Percentiles rank a stretch among this genome's conserved stretches.
Conservation (phyloP, 495 filamentous ascomycete species). For the Hypoxylon fragiforme region DNA sequence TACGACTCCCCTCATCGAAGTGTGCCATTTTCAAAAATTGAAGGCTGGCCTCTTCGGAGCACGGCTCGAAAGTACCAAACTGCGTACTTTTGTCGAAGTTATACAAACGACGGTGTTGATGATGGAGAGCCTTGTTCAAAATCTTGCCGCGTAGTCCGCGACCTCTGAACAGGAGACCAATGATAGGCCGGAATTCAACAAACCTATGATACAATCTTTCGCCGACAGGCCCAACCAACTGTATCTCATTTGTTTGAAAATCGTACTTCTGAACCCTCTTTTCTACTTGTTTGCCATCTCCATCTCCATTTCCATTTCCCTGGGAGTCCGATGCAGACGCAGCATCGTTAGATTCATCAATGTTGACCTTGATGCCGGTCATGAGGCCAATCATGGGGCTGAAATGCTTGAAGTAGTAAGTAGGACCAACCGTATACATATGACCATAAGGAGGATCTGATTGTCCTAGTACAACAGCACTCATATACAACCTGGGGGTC, state of each 20-base stretch:
- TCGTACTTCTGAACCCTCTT: slow-evolving; percentile 71
- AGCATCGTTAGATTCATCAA: slow-evolving; percentile 40
- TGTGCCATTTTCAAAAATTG: slow-evolving; percentile 87
- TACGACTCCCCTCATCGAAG: slow-evolving; percentile 78
- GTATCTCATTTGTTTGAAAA: slow-evolving; percentile 93
- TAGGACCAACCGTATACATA: slow-evolving; percentile 75
- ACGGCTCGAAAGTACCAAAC: slow-evolving; percentile 58
- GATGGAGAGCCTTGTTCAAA: slow-evolving; percentile 80
- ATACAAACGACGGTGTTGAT: slow-evolving; percentile 87
- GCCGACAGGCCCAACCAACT: slow-evolving; percentile 82
- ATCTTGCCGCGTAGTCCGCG: slow-evolving; percentile 75
- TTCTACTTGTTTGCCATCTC: slow-evolving; percentile 38
- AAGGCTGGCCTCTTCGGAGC: slow-evolving; percentile 64
- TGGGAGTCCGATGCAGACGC: slow-evolving; percentile 23
- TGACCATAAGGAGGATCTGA: slow-evolving; percentile 75
- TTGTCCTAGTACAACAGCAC: slow-evolving; percentile 72
- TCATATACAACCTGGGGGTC: slow-evolving; percentile 61
- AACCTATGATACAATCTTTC: slow-evolving; percentile 80
- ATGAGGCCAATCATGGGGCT: slow-evolving; percentile 87
- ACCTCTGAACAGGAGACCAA: slow-evolving; percentile 83
- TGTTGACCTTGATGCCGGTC: slow-evolving; percentile 70
- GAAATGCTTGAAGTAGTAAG: slow-evolving; percentile 80
- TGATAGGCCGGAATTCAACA: slow-evolving; percentile 89
- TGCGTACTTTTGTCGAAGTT: slow-evolving; percentile 77
- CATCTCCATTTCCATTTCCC: too few relatives aligned